Percentiles rank a stretch among this genome's conserved stretches.
These are phyloP conservation scores for Nigrospora osmanthi DNA, from an alignment of 2,329 filamentous ascomycete species.

Conservation along the genomic window DNA sequence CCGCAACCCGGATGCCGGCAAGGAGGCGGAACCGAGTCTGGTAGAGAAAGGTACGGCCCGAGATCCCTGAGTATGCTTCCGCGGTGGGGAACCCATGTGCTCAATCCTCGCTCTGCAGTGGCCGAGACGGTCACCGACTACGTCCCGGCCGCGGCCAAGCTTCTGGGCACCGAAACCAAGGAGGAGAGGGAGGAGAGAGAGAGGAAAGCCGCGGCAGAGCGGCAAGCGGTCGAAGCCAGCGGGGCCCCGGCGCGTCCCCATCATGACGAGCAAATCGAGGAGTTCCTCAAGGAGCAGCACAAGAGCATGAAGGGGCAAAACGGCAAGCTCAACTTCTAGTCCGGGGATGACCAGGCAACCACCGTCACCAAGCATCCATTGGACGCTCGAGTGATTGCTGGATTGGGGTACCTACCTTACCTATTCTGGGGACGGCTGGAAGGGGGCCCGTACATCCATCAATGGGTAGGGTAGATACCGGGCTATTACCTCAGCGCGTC, in stretches of 20 bases:
- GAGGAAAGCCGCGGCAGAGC: background rate
- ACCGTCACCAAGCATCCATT: too few species aligned
- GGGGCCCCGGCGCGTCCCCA: slow-evolving; percentile 34
- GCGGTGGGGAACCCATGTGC: background rate
- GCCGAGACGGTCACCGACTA: slow-evolving; percentile 29
- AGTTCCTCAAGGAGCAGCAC: slow-evolving; percentile 46
- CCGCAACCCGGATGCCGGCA: slow-evolving; percentile 15
- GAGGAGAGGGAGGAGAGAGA: slow-evolving; percentile 14
- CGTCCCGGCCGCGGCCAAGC: slow-evolving; percentile 31
- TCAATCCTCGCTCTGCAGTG: background rate
- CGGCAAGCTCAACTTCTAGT: too few species aligned
- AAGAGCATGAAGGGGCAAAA: slow-evolving; percentile 27
- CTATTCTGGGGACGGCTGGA: too few species aligned
- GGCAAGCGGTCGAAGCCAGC: slow-evolving; percentile 3
- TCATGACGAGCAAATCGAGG: slow-evolving; percentile 41
- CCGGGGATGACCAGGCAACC: too few species aligned
- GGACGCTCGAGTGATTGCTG: too few species aligned
- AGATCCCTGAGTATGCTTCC: background rate
- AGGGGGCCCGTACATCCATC: too few species aligned
- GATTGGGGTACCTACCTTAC: too few species aligned
- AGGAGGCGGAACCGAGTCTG: slow-evolving; percentile 23
- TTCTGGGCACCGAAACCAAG: slow-evolving; percentile 26
- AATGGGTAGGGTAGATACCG: too few species aligned
- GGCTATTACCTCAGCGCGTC: too few species aligned
- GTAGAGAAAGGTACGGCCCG: slow-evolving; percentile 32